Conservation (phyloP, 73 alveolate species). For the Paramecium sonneborni region DNA sequence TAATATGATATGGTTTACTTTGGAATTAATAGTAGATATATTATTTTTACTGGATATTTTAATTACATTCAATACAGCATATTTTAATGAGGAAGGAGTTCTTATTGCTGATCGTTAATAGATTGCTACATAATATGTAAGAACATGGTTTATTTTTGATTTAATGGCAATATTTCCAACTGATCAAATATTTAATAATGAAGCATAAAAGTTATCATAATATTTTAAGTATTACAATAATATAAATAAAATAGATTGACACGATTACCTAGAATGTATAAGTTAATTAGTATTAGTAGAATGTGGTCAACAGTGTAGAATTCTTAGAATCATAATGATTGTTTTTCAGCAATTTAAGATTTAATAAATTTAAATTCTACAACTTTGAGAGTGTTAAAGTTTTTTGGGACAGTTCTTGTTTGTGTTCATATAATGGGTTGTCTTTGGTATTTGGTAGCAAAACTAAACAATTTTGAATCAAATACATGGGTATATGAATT, state of each 20-base stretch:
- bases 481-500: conserved; percentile 87
- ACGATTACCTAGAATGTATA: conserved; percentile 81
- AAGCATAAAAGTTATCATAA: background rate
- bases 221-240: conserved; percentile 49
- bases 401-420: conserved; percentile 78
- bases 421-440: conserved; percentile 90
- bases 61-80: conserved; percentile 76
- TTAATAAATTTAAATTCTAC: conserved; percentile 72
- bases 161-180: conserved; percentile 81
- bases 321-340: conserved; percentile 62
- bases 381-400: conserved; percentile 73
- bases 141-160: conserved; percentile 89
- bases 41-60: conserved; percentile 81
- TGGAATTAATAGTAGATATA: conserved; percentile 71
- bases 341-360: conserved; percentile 47
- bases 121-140: conserved; percentile 76
- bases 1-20: conserved; percentile 68
- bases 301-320: conserved; percentile 74
- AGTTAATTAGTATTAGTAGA: conserved; percentile 81
- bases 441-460: conserved; percentile 88
- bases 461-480: conserved; percentile 73
- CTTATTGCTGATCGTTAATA: conserved; percentile 73
- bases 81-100: conserved; percentile 75
- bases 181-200: conserved; percentile 44
- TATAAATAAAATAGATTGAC: conserved; percentile 68